Base-by-base conservation (phyloP, 2,329 filamentous ascomycete species). In the Xylaria sp. region DNA sequence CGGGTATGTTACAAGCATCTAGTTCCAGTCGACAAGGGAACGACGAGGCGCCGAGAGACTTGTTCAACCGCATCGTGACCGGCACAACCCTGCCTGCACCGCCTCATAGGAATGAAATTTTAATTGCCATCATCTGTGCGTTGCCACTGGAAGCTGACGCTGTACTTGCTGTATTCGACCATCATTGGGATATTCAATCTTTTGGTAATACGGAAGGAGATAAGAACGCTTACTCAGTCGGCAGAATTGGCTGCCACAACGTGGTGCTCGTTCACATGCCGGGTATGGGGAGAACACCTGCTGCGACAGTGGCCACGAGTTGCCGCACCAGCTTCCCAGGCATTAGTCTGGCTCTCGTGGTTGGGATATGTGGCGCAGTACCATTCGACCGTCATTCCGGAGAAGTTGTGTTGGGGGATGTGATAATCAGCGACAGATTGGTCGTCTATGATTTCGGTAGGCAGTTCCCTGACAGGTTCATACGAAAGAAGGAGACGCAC, bases 251-350 rank as follows among this genome's bases (percentile, higher is more conserved):
- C n/a, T 33, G 58, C 41, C 64, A 66, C 18, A 62, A 62, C 25
- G 51, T 62, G n/a, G 64, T 66, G 15, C 64, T 66, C 41, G 43
- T 62, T 12, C 58, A 62, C 31, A 49, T 66, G 58, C 51, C 58
- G 12, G 52, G 58, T 3, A 58, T 62, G 51, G 64, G 64, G 15
- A 62, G 58, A 23, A 49, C 64, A 20, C 13, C 33, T 55, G 48
- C 62, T 39, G 62, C 62, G 10, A 58, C 62, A 9, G 62, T 52
- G 12, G 54, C 62, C 8, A 41, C 62, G 18, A 48, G 41, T 33
- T 66, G 57, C 39, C 64, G 64, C 13, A 28, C 41, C 36, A 62
- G 57, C 28, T 66, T 66, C 18, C 64, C 49, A n/a, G 12, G 31
- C n/a, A 62, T 66, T 36, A 55, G 7, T 3, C 23, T 66, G 9